Evolutionary conservation across 2,329 filamentous ascomycete species (phyloP).

Genomic region (Aspergillus tamarii): DNA sequence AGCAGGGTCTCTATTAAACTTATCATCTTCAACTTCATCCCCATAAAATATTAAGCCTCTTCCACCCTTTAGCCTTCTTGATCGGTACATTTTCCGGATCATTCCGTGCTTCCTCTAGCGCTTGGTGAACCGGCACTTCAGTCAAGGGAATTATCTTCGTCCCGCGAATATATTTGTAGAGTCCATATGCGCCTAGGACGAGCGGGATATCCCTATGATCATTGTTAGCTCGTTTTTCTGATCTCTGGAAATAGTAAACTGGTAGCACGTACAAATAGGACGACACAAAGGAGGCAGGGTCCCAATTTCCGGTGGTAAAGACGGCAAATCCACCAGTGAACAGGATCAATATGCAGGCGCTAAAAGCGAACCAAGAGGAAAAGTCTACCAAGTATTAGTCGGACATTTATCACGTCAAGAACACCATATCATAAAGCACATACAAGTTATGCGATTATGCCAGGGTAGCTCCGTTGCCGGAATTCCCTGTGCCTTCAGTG

Average conservation of each 20-base stretch:
- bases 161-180: slow-evolving; percentile 69
- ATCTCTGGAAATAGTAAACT: too few relatives aligned
- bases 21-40: slow-evolving; percentile 16
- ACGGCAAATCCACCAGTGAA: slow-evolving; percentile 70
- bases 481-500: slow-evolving; percentile 60
- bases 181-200: slow-evolving; percentile 58
- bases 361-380: slow-evolving; percentile 63
- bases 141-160: slow-evolving; percentile 58
- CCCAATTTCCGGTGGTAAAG: slow-evolving; percentile 64
- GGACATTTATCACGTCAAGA: too few relatives aligned
- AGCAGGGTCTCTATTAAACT: neutral
- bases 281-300: slow-evolving; percentile 60
- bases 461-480: slow-evolving; percentile 58
- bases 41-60: slow-evolving; percentile 41
- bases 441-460: slow-evolving; percentile 66
- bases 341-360: slow-evolving; percentile 65
- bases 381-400: slow-evolving; percentile 48
- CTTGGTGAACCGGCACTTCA: slow-evolving; percentile 57
- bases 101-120: slow-evolving; percentile 51
- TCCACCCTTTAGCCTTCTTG: slow-evolving; percentile 28
- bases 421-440: slow-evolving; percentile 27
- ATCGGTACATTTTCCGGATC: slow-evolving; percentile 41
- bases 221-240: slow-evolving; percentile 1
- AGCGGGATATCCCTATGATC: slow-evolving; percentile 60
- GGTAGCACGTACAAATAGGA: slow-evolving; percentile 61